Percentiles rank a stretch among this genome's conserved stretches.
Evolutionary conservation across 1,284 basidiomycete genomes (phyloP).

Genomic region (Microstroma glucosiphilum): DNA sequence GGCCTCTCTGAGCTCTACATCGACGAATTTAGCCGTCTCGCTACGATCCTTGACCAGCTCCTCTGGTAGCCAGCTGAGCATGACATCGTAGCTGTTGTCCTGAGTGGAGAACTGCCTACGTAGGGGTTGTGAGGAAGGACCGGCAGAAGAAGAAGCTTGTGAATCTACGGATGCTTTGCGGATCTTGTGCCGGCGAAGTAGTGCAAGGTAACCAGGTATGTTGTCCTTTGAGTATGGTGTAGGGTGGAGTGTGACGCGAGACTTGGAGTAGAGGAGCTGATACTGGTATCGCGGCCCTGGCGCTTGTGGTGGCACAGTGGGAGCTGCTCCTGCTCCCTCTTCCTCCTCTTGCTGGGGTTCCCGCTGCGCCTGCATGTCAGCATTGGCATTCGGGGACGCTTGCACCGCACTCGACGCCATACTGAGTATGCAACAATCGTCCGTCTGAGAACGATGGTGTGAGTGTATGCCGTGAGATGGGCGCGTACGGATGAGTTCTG

Average conservation of each 20-base stretch:
- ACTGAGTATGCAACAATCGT: no score
- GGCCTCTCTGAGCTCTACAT: constrained; percentile 66
- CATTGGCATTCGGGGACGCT: no score
- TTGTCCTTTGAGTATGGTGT: constrained; percentile 86
- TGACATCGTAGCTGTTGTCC: neutral
- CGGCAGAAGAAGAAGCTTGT: constrained; percentile 56
- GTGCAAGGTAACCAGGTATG: constrained; percentile 69
- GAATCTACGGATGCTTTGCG: constrained; percentile 16
- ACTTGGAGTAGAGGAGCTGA: constrained; percentile 9
- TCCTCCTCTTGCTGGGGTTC: no score
- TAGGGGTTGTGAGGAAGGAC: constrained; percentile 58
- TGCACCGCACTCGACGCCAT: no score
- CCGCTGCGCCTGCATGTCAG: no score
- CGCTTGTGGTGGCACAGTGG: no score
- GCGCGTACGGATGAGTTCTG: no score
- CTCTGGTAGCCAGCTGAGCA: constrained; percentile 6
- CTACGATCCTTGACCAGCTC: constrained; percentile 55
- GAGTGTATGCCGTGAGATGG: no score
- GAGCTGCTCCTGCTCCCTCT: no score
- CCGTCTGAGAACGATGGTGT: no score
- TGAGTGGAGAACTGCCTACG: neutral
- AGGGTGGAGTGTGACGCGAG: constrained; percentile 59
- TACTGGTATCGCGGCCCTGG: neutral
- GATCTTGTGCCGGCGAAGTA: constrained; percentile 13
- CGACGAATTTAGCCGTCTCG: constrained; percentile 79